Evolutionary conservation across 139 green algal species (phyloP), one percentile per base, ranked within the genome.

Genomic region (Edaphochlamys debaryana): DNA sequence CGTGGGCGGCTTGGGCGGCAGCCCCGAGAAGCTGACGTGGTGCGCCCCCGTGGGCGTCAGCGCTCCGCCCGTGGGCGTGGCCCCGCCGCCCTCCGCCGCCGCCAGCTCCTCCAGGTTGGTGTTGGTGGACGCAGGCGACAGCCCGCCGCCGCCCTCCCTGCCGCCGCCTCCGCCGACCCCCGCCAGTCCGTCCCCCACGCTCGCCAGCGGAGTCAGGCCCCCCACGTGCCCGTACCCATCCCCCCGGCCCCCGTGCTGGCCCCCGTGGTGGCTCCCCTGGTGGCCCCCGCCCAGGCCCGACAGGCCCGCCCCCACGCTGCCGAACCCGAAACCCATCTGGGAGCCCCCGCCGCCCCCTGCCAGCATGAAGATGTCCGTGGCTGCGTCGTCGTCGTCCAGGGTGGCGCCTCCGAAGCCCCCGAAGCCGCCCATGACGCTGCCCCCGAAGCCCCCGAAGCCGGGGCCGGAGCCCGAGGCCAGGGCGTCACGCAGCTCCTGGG

Each of bases 51-150:
- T n/a, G n/a, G n/a, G 29, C 48, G 48, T 11, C 52, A 30, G 9
- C 13, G 20, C 17, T 15, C 52, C 52, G 52, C 56, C 56, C 25
- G n/a, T 63, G 56, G 3, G 42, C 62, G 22, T 42, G 29, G 60
- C 75, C 60, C 60, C 75, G 58, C 23, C 67, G 23, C 60, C 74
- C 5, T 9, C 34, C 73, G 75, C 60, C 75, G 75, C 75, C 75
- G 56, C 73, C 75, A 81, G 41, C 22, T 82, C 76, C 20, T 82
- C 76, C 76, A 82, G 54, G 48, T 82, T 82, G 5, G 19, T 52
- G 19, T 8, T n/a, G 29, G 75, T 38, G 1, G 73, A 73, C 32
- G 76, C 76, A 20, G 76, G 76, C 34, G 76, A 82, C 42, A 82
- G 22, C 4, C 76, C 75, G 62, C 15, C 15, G 7, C 56, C 72